Conservation (phyloP, 73 alveolate genomes). For the Paramecium octaurelia region DNA sequence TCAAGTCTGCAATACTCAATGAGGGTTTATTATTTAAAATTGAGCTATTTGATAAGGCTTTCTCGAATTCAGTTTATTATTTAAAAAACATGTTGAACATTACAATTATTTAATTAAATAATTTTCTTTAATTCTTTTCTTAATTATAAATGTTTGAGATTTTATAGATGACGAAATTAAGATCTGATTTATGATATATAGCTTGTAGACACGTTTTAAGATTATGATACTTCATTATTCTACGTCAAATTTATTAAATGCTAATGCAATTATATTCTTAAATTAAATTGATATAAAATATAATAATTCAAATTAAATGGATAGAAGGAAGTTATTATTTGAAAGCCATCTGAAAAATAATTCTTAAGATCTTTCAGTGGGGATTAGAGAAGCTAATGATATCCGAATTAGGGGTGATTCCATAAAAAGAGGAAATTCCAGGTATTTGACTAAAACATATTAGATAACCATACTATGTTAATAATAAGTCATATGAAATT, state of each 20-base stretch:
- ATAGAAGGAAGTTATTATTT: not conserved
- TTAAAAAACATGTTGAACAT: not conserved
- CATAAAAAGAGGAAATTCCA: not conserved
- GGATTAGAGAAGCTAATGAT: not conserved
- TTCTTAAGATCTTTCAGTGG: not conserved
- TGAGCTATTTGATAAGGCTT: not conserved
- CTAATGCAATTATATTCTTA: not conserved
- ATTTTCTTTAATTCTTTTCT: not conserved
- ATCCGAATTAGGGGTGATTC: not conserved
- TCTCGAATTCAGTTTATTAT: not conserved
- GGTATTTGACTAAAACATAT: not conserved
- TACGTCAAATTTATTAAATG: not conserved
- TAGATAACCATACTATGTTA: not conserved
- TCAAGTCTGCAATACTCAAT: not conserved
- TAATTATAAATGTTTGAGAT: not conserved
- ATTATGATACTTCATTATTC: not conserved
- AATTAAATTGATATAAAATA: not conserved
- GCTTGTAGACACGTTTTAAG: not conserved
- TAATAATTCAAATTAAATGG: not conserved
- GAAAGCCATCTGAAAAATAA: constrained; percentile 1
- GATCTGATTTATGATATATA: not conserved
- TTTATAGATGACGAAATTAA: not conserved
- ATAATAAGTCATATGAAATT: not conserved
- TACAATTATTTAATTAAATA: not conserved
- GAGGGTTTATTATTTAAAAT: not conserved